Evolutionary conservation across 2,329 filamentous ascomycete species (phyloP), one percentile per base, ranked within the genome.

Genomic region (Teratosphaeria nubilosa): DNA sequence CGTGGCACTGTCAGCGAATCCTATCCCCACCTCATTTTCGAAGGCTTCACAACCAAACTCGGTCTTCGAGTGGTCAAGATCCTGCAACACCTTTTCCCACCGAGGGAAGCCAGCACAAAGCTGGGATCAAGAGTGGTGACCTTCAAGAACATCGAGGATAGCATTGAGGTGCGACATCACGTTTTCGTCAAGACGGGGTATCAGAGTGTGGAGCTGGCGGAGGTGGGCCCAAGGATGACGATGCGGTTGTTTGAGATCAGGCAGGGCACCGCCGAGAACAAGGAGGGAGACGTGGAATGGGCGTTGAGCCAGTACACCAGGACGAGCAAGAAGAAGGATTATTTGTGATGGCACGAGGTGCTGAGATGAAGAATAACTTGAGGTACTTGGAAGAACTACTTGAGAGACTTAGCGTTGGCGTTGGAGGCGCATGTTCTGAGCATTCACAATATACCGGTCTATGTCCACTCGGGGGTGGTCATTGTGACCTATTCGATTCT

Each of bases 241-340:
- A 94, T 97, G 90, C 82, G 90, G 65, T 78, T 91, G 56, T 99
- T 97, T 70, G 90, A 97, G 76, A 96, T 99, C 61, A 82, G 91
- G 53, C 87, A 86, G 56, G 92, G 94, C 16, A 95, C 92, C 3
- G 77, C 96, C 60, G 94, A 97, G 71, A 95, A 91, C 69, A 95
- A 95, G 73, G 89, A 95, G 65, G 92, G 92, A 3, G 94, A 99
- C 74, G 85, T 95, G 4, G 94, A 99, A 75, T 99, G 94, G 94
- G 88, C 94, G 63, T 79, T 99, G 63, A 95, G 90, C 61, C 92
- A 96, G 71, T 99, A 96, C 74, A 99, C 92, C 9, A 82, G 94
- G 65, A 97, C 92, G 14, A 86, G 87, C 67, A 85, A 86, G 76
- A 97, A 97, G 83, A 96, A 96, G 84, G 90, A 95, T 70, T 96